Evolutionary conservation across 371 early-diverging fungal species (phyloP), one percentile per base, ranked within the genome.

Genomic region (Mucor plumbeus): DNA sequence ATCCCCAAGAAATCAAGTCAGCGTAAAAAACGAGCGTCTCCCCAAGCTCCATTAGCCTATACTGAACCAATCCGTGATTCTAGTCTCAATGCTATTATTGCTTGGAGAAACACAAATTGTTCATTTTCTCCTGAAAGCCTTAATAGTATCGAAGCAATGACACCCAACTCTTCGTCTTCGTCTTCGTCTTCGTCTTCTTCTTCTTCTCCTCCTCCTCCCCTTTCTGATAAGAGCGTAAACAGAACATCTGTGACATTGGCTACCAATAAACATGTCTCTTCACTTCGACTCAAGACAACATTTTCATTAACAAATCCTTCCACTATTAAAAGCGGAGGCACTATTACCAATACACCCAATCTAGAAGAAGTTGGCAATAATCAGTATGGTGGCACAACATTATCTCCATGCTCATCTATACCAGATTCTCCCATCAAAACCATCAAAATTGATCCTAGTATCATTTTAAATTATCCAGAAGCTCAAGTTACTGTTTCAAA

Each of bases 391-490:
- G 44, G n/a, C 5, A n/a, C 7, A n/a, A 8, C n/a, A 44, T 17
- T 44, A 44, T 44, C n/a, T 17, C 44, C n/a, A 17, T 44, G 17
- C 44, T 44, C n/a, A 44, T 44, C 44, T 44, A 44, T 44, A n/a
- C 44, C 44, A 44, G n/a, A 17, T 44, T 44, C 44, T 44, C 44
- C 44, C 44, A 44, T 44, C 44, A 44, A 44, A n/a, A 44, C 44
- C 44, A 17, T 44, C n/a, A 53, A 50, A 39, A 63, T 63, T 1
- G 63, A 53, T 39, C 63, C 63, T 4, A 9, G 10, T 11, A 63
- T 63, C 53, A 63, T 48, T 9, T 15, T 53, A 38, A 53, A 38
- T 26, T 63, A 63, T 21, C 63, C 63, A 21, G 63, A 63, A 8
- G 54, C 63, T 15, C 47, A 57, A 57, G 35, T 57, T 17, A 44